Evolutionary conservation across 2,329 filamentous ascomycete species (phyloP).

Genomic region (Calonectria ilicicola): DNA sequence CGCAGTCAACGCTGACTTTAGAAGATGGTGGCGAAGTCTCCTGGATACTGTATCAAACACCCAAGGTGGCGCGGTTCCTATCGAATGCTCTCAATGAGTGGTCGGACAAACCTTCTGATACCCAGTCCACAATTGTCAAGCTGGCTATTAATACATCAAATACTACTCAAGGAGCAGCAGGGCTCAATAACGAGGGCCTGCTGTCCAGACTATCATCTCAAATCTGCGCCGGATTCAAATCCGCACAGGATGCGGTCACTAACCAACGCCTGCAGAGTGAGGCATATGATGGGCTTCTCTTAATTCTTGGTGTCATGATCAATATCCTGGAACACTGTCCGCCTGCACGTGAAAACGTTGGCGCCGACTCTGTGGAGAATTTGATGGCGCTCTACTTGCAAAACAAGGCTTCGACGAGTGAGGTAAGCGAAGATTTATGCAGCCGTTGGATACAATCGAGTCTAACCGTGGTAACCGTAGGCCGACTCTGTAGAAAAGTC

Average conservation of each 20-base stretch:
- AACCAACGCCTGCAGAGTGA: constrained; percentile 62
- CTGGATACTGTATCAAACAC: constrained; percentile 42
- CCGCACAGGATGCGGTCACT: constrained; percentile 60
- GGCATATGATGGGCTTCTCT: constrained; percentile 77
- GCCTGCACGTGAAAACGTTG: constrained; percentile 62
- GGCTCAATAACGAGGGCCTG: constrained; percentile 73
- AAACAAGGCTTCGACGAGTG: constrained; percentile 72
- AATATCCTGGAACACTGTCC: constrained; percentile 87
- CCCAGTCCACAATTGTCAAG: constrained; percentile 53
- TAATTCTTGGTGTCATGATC: constrained; percentile 85
- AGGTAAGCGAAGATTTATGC: constrained; percentile 66
- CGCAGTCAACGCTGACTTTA: constrained; percentile 46
- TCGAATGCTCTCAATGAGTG: constrained; percentile 44
- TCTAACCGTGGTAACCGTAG: constrained; percentile 51
- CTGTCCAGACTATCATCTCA: constrained; percentile 60
- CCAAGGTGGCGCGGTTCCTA: constrained; percentile 47
- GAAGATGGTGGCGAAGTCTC: constrained; percentile 35
- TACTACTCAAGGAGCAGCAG: constrained; percentile 77
- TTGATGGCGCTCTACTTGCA: constrained; percentile 76
- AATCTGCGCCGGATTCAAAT: constrained; percentile 64
- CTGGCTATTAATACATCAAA: constrained; percentile 90
- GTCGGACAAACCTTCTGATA: constrained; percentile 41
- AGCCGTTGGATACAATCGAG: background rate
- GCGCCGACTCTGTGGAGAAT: constrained; percentile 61
- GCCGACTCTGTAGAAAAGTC: constrained; percentile 80